Evolutionary conservation across 2,329 filamentous ascomycete species (phyloP), one percentile per base, ranked within the genome.

Genomic region (Aspergillus terreus): DNA sequence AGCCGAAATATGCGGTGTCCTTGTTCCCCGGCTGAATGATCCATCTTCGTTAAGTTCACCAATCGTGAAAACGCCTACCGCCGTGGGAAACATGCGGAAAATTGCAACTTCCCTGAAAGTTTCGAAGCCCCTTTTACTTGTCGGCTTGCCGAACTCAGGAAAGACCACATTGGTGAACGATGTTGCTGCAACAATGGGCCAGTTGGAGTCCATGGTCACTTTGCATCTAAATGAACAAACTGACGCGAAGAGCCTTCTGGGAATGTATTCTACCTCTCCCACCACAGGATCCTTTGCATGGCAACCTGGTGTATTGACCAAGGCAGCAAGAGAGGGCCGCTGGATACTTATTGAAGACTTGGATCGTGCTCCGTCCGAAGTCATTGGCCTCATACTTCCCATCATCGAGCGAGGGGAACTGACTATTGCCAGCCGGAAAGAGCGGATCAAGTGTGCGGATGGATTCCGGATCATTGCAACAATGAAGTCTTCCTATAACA

Each of bases 331-430:
- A 64, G 92, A 99, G 76, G 95, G 94, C 14, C 82, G 92, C 64
- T 99, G 94, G 95, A 88, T 99, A 6, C 78, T 99, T 58, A 95
- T 99, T 53, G 95, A 99, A 71, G 95, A 99, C 70, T 79, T 99
- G 38, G 92, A 99, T 67, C 85, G 92, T 56, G 94, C 94, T 10
- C 94, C 95, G 4, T 92, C 90, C 58, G 94, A 99, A 71, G 89
- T 99, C 44, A 85, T 99, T 69, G 95, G 92, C 67, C 91, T 92
- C 12, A 81, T 99, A 25, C 78, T 99, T 23, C 94, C 95, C 9
- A 79, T 99, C 7, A 92, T 99, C 53, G 94, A 99, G 71, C 84
- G 88, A 53, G 85, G 90, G n/a, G 90, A 96, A 68, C 81, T 99
- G 12, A 78, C 95, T 4, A 91, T 99, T 27, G 90, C 94, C 0